A percentile compares a stretch with the other conserved stretches of the same genome.
Conservation (phyloP, 2,329 filamentous ascomycete species). For the Colletotrichum lini region DNA sequence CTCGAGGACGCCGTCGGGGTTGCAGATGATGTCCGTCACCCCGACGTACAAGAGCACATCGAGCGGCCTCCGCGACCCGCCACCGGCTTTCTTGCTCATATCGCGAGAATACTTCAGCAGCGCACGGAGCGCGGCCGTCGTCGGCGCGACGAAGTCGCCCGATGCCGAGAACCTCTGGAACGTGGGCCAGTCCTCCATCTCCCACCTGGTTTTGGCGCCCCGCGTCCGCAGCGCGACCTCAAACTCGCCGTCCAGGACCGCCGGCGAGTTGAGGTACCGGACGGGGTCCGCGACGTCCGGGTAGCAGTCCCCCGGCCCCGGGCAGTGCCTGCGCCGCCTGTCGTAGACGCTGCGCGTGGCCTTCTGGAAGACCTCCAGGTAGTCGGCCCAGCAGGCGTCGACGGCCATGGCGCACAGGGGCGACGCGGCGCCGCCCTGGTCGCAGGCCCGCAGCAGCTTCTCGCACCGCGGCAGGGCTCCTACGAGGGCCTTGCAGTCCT, state of each 20-base stretch:
- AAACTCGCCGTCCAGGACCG: constrained; percentile 2
- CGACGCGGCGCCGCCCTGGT: background rate
- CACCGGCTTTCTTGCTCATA: background rate
- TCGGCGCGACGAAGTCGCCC: constrained; percentile 21
- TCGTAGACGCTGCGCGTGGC: constrained; percentile 25
- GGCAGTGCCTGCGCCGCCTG: constrained; percentile 17
- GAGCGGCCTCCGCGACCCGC: background rate
- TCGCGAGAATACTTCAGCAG: too few species aligned
- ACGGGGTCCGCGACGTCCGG: constrained; percentile 19
- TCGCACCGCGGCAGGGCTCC: constrained; percentile 2
- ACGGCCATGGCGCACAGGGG: constrained; percentile 20
- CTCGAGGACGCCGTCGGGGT: constrained; percentile 29
- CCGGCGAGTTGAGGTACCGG: constrained; percentile 2
- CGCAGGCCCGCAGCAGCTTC: constrained; percentile 9
- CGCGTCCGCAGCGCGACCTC: constrained; percentile 18
- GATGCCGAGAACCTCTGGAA: constrained; percentile 11
- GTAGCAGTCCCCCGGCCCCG: constrained; percentile 17
- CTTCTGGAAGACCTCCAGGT: constrained; percentile 20
- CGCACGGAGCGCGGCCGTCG: background rate
- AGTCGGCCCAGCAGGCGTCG: constrained; percentile 8
- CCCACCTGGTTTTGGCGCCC: constrained; percentile 12
- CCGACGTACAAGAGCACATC: constrained; percentile 27
- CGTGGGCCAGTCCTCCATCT: constrained; percentile 15
- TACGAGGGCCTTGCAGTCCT: constrained; percentile 16
- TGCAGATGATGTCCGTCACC: constrained; percentile 27